Base-by-base conservation (phyloP, 202 grass and related monocot genomes). In the Brachypodium distachyon region DNA sequence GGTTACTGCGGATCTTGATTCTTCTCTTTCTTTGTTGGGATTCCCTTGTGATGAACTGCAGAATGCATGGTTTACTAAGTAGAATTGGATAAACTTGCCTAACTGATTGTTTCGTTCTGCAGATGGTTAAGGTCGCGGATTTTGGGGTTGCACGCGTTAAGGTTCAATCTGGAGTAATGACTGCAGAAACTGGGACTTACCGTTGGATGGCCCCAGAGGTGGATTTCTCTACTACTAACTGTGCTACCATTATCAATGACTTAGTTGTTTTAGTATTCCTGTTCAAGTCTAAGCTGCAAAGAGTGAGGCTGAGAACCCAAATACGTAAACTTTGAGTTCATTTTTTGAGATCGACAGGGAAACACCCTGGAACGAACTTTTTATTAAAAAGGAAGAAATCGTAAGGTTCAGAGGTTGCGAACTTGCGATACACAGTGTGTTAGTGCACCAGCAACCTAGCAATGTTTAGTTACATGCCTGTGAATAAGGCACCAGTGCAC, bases 181-280 rank as follows among this genome's bases (percentile, higher is more conserved):
- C 94, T 62, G 94, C 94, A 82, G 94, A 97, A 86, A 97, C 94
- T 38, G 94, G 94, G 31, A 97, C 94, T 80, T 97, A 97, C 54
- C 94, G 94, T 71, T 97, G 94, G 94, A 97, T 97, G 94, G 94
- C 94, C 39, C 94, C 94, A 55, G 94, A 97, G 94, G 94, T 97
- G 76, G 76, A 73, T 73, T 78, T 74, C 16, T 64, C 48, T 81
- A 52, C 41, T 16, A 55, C 73, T 70, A 49, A 25, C 43, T 67
- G 42, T 61, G 12, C 29, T 33, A 38, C 29, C 12, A 14, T 9
- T 32, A 22, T 49, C 57, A 42, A 28, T n/a, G 42, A 55, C 31
- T 29, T 64, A 7, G 54, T 29, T 77, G 42, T 52, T 37, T 49
- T 77, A 52, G 57, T 27, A 57, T 66, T 26, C 60, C 7, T 2